These are phyloP conservation scores for Mortierella sp. DNA, from an alignment of 371 early-diverging fungal genomes.

Conservation along the genomic window DNA sequence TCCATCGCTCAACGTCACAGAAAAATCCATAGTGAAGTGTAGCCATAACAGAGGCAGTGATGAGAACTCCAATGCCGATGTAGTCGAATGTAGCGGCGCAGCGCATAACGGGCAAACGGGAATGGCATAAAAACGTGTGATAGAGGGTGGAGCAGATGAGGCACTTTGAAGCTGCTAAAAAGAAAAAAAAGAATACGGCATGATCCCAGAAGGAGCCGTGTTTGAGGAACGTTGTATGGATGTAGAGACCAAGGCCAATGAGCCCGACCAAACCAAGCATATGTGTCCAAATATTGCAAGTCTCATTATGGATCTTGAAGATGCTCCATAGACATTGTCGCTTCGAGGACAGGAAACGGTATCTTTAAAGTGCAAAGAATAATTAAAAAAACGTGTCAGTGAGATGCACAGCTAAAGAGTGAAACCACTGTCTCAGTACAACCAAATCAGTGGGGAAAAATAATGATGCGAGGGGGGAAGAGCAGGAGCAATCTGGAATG, in stretches of 20 bases:
- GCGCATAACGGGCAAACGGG: slow-evolving; percentile 65
- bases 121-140: slow-evolving; percentile 78
- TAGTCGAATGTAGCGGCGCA: slow-evolving; percentile 78
- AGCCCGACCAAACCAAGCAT: slow-evolving; percentile 73
- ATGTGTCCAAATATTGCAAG: slow-evolving; percentile 81
- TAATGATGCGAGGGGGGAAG: neutral
- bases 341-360: slow-evolving; percentile 69
- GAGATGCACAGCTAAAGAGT: slow-evolving; percentile 2
- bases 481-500: neutral
- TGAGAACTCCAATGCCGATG: slow-evolving; percentile 77
- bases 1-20: slow-evolving; percentile 61
- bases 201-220: slow-evolving; percentile 66
- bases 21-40: slow-evolving; percentile 77
- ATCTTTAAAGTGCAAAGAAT: slow-evolving; percentile 31
- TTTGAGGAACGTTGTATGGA: slow-evolving; percentile 65
- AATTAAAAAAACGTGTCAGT: neutral
- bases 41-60: slow-evolving; percentile 72
- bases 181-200: slow-evolving; percentile 68
- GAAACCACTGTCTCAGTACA: neutral
- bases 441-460: neutral
- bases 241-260: slow-evolving; percentile 64
- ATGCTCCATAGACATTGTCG: slow-evolving; percentile 70
- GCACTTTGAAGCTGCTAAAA: slow-evolving; percentile 74
- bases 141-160: slow-evolving; percentile 77
- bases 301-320: slow-evolving; percentile 79